Evolutionary conservation across 2,329 filamentous ascomycete genomes (phyloP), one percentile per base, ranked within the genome.

Genomic region (Arthrobotrys sinensis): DNA sequence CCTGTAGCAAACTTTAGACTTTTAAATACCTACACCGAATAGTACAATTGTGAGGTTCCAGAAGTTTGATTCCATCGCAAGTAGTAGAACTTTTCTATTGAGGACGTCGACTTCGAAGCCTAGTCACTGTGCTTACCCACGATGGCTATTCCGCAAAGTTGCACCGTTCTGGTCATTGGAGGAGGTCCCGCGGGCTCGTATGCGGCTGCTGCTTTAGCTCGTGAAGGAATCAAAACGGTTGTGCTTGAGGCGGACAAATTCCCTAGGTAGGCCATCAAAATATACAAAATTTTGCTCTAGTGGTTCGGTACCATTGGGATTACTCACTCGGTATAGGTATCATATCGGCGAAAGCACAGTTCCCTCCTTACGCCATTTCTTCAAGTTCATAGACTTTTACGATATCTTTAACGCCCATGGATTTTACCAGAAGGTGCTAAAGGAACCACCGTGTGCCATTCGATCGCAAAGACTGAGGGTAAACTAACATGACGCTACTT

Each of bases 321-420:
- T 28, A 28, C 4, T 2, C 4, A 28, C 24, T 28, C 24, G 24
- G 2, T 2, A 28, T 28, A 84, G 83, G 79, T 85, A 84, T 72
- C 83, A 85, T 70, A 82, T 84, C 28, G 84, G 84, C 10, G 84
- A 85, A 67, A 84, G 83, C 65, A 83, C 84, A 81, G 78, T 85
- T 5, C 73, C 84, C 11, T 84, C 83, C 0, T 82, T 86, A 38
- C 84, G 86, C 1, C 82, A 86, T 62, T 85, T 86, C 38, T 80
- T 87, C 0, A 80, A 83, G 8, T 87, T 87, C 68, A 85, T 87
- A 38, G 86, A 86, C 53, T 78, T 85, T 0, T 83, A 87, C 19
- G 79, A 83, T 0, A 84, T 79, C 0, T 87, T 86, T 71, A 81
- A 85, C 34, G 48, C 65, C 0, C 80, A 87, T 65, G 86, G 86